phyloP scores from a whole-genome alignment of 2,329 filamentous ascomycete genomes.

The Talaromyces sp. region DNA sequence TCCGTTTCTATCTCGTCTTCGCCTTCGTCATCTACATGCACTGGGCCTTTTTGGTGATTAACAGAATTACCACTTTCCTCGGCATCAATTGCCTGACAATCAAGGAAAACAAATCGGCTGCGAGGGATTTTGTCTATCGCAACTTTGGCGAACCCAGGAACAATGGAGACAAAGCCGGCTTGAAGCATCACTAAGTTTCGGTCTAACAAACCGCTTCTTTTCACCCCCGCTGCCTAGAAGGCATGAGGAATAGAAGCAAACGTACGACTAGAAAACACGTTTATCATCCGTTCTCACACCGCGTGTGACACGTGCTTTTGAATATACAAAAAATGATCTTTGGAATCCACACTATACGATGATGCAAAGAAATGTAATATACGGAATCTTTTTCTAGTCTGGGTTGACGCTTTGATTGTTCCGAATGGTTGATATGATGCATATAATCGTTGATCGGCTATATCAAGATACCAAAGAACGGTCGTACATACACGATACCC shows the following conservation, averaged over 20 bases:
- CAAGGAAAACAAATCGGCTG: conserved; percentile 32
- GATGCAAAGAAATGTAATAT: conserved; percentile 2
- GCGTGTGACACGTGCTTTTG: neutral
- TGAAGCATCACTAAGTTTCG: conserved; percentile 12
- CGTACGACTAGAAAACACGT: neutral
- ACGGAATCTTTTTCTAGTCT: neutral
- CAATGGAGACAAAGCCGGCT: conserved; percentile 9
- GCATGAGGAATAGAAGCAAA: neutral
- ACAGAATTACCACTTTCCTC: conserved; percentile 83
- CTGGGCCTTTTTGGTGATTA: conserved; percentile 89
- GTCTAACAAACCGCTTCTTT: neutral
- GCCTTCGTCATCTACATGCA: conserved; percentile 80
- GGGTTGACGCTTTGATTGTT: neutral
- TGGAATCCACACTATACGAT: neutral
- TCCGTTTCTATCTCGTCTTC: conserved; percentile 79
- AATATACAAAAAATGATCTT: neutral
- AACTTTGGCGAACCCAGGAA: conserved; percentile 28
- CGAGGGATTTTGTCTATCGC: conserved; percentile 33
- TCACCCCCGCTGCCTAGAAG: neutral
- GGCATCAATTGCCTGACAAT: conserved; percentile 96
- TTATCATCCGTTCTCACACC: too few species aligned
- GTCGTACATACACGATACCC: neutral
- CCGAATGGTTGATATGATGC: neutral
- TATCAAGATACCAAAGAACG: neutral
- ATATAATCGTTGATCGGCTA: neutral